A percentile compares a stretch with the other conserved stretches of the same genome.
Conservation (phyloP, 2,329 filamentous ascomycete genomes). For the Gnomoniopsis smithogilvyi region DNA sequence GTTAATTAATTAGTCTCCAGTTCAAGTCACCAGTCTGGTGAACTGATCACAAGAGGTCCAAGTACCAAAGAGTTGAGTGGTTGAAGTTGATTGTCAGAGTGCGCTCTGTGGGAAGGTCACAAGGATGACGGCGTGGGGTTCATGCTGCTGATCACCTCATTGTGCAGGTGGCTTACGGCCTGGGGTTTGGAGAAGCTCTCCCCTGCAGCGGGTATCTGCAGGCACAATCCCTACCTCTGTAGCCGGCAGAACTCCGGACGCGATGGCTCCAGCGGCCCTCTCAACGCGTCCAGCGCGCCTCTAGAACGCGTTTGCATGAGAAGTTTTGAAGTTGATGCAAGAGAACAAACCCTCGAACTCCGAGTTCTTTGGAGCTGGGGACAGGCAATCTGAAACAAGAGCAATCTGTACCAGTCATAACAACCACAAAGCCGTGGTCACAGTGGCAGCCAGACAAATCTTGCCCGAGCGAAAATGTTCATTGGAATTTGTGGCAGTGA, state of each 20-base stretch:
- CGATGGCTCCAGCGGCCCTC: background rate
- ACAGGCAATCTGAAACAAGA: background rate
- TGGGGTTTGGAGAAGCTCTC: background rate
- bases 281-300: background rate
- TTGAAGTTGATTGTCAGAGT: background rate
- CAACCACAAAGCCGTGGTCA: background rate
- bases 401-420: background rate
- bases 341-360: background rate
- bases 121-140: background rate
- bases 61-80: background rate
- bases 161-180: background rate
- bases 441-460: background rate
- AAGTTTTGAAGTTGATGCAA: background rate
- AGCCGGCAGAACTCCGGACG: background rate
- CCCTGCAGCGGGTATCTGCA: background rate
- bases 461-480: constrained; percentile 51
- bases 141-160: background rate
- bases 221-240: background rate
- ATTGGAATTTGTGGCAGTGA: constrained; percentile 74
- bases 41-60: background rate
- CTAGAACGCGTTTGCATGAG: constrained; percentile 1
- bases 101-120: background rate
- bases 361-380: background rate
- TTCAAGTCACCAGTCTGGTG: constrained; percentile 1
- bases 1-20: background rate